Evolutionary conservation across 257 asterid species (phyloP), one percentile per base, ranked within the genome.

Genomic region (Gentiana dahurica): DNA sequence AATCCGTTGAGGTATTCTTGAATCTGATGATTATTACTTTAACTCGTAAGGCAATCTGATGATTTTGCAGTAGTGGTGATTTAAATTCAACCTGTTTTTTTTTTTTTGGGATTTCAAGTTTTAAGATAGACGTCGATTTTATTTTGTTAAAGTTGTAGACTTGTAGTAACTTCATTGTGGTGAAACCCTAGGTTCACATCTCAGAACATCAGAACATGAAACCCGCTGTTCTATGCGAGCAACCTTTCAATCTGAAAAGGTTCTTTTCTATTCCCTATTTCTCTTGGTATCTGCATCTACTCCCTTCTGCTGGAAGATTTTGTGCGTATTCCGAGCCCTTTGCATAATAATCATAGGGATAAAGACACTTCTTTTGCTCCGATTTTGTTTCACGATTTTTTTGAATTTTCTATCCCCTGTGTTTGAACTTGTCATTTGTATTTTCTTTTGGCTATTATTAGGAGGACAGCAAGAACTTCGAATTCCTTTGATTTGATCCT

Each of bases 171-270:
- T 51, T 34, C 61, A 57, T 59, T 66, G n/a, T 37, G 59, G 54
- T 60, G 68, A 63, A 62, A 54, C 51, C 61, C 59, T 63, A 89
- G 97, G 88, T 86, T 64, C 73, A 83, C 58, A 86, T 86, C 83
- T 71, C 97, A 32, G 88, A 87, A 66, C 66, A 71, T 70, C 77
- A 78, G 65, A 86, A 76, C 81, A 89, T 89, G 97, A 89, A 84
- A 76, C 77, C 79, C 8, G 81, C 94, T 60, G 62, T 84, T 71
- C 80, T 89, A 59, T 57, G 73, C 24, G 65, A 81, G 61, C 92
- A 84, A 66, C 94, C 90, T 61, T 69, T 89, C 74, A 65, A 75
- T 56, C 79, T 89, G 59, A 86, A 89, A 78, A 81, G 97, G 97
- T 89, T 79, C 52, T 65, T 64, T 36, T 50, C 52, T 49, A 12